Conservation (phyloP, 2,329 filamentous ascomycete species). For the Exserohilum turcica region DNA sequence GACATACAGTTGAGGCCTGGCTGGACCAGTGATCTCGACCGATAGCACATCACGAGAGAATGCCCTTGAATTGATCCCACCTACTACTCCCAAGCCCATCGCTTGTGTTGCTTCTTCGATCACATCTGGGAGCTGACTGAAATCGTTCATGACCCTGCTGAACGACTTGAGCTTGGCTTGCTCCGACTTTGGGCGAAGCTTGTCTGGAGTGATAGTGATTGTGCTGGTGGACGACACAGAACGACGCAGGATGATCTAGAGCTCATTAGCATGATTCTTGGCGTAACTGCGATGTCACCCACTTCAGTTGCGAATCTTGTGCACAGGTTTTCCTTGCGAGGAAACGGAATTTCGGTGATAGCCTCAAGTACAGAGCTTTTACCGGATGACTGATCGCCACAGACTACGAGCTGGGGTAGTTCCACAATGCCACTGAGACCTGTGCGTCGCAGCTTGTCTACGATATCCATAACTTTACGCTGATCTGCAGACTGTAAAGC, state of each 20-base stretch:
- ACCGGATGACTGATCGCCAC: constrained; percentile 62
- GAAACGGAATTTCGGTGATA: constrained; percentile 65
- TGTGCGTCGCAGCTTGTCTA: constrained; percentile 58
- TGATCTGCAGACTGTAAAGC: constrained; percentile 55
- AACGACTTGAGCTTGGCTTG: constrained; percentile 47
- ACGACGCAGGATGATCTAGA: constrained; percentile 43
- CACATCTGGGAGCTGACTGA: constrained; percentile 54
- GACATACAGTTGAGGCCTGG: constrained; percentile 37
- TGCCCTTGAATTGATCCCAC: constrained; percentile 21
- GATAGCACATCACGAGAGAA: constrained; percentile 52
- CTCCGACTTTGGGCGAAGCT: constrained; percentile 32
- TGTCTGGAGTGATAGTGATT: constrained; percentile 48
- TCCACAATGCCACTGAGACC: constrained; percentile 49
- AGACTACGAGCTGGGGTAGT: constrained; percentile 36
- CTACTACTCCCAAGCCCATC: constrained; percentile 53
- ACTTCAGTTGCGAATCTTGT: constrained; percentile 63
- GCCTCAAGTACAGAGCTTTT: constrained; percentile 71
- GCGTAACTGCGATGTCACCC: neutral
- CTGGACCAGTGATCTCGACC: constrained; percentile 52
- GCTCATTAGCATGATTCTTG: neutral
- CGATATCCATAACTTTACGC: constrained; percentile 57
- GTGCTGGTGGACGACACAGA: constrained; percentile 23
- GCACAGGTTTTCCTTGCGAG: constrained; percentile 60
- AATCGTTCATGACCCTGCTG: constrained; percentile 40
- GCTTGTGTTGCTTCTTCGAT: constrained; percentile 58